These are phyloP conservation scores for Nakazawaea laoshanensis DNA, from an alignment of 805 yeast genomes.

Conservation along the genomic window DNA sequence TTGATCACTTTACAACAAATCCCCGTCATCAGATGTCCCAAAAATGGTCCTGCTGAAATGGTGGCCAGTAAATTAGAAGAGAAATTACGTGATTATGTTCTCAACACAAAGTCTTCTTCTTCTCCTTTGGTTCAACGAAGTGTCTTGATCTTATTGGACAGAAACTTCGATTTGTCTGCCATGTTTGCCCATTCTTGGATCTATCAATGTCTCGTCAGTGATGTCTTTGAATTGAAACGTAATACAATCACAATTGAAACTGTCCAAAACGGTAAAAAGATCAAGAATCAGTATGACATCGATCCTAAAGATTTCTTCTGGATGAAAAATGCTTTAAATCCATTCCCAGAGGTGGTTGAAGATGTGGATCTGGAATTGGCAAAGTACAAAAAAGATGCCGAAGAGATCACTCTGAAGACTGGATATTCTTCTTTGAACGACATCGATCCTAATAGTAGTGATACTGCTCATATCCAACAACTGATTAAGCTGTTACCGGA, in stretches of 20 bases:
- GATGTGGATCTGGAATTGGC: conserved; percentile 81
- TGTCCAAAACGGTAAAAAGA: conserved; percentile 20
- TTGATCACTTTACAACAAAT: conserved; percentile 70
- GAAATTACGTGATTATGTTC: conserved; percentile 76
- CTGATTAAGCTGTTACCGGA: conserved; percentile 93
- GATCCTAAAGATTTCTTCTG: conserved; percentile 94
- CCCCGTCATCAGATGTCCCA: conserved; percentile 86
- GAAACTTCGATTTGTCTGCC: conserved; percentile 83
- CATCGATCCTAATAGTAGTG: conserved; percentile 54
- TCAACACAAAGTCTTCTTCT: conserved; percentile 43
- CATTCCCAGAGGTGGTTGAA: conserved; percentile 99
- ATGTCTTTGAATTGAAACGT: conserved; percentile 73
- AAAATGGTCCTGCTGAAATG: conserved; percentile 93
- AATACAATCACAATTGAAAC: conserved; percentile 66
- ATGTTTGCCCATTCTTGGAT: conserved; percentile 98
- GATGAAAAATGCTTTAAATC: conserved; percentile 73
- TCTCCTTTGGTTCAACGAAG: conserved; percentile 38
- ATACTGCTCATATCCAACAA: conserved; percentile 64
- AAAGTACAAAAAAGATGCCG: conserved; percentile 79
- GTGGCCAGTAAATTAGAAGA: conserved; percentile 83
- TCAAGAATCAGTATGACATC: conserved; percentile 65
- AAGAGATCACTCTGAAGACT: conserved; percentile 71
- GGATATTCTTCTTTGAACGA: conserved; percentile 69
- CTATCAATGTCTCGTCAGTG: conserved; percentile 92
- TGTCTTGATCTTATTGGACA: conserved; percentile 75